Evolutionary conservation across 306 rosid species (phyloP), one percentile per base, ranked within the genome.

Genomic region (Quercus engelmannii): DNA sequence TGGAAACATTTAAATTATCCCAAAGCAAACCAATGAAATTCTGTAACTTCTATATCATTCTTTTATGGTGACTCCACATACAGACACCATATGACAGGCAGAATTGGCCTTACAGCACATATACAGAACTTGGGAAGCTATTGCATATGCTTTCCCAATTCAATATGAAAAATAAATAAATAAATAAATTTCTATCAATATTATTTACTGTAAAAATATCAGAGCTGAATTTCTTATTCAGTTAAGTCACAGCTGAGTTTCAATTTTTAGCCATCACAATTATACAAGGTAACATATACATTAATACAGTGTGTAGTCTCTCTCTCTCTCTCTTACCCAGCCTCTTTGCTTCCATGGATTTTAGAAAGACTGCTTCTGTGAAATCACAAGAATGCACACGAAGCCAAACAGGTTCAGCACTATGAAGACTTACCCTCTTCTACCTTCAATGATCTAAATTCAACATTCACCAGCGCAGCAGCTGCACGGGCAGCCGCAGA

Each of bases 401-500:
- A 38, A 55, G 75, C 52, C 63, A 38, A 65, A 76, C 26, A 9
- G 70, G 30, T 73, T 75, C 62, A 80, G 82, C 83, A 80, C 78
- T 83, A 76, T 6, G 89, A 87, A 59, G 92, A 80, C 78, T 80
- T 75, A 55, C 86, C 87, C 75, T 74, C 85, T 79, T 87, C 88
- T 65, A 85, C 78, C 83, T 85, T 89, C 78, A 77, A 68, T 30
- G 85, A 81, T 80, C 87, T 89, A 74, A 85, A 81, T 55, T 87
- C 76, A 69, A 73, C 81, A 71, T 87, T 84, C 5, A 74, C 97
- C 70, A 95, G 88, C 31, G 86, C 89, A 0, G 98, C 92, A 25
- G 99, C 99, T 19, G 89, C 90, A 4, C 90, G 94, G 71, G 98
- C 99, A 74, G 91, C 89, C 8, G 94, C 91, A n/a, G 97, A 43